These are phyloP conservation scores for Ogataea paraovalis DNA, from an alignment of 805 yeast genomes.

Conservation along the genomic window DNA sequence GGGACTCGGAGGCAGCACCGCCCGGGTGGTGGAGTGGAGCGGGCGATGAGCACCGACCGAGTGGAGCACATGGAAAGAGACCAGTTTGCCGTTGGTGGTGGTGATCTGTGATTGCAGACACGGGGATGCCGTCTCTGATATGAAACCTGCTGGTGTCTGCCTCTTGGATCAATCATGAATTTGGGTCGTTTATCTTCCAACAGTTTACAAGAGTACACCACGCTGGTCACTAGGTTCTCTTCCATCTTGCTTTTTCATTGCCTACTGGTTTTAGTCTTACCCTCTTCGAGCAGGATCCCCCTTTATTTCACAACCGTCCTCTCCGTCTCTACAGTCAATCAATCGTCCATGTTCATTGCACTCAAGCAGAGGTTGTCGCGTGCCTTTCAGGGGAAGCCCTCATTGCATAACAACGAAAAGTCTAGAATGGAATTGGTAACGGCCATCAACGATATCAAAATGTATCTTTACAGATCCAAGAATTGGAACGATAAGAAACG, in stretches of 20 bases:
- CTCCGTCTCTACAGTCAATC: conserved; percentile 27
- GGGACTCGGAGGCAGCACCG: no score
- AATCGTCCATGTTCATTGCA: conserved; percentile 21
- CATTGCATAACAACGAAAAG: conserved; percentile 2
- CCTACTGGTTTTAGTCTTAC: conserved; percentile 23
- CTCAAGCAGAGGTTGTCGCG: conserved; percentile 10
- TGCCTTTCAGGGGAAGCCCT: neutral
- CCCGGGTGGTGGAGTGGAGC: no score
- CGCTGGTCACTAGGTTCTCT: conserved; percentile 28
- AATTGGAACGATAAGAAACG: conserved; percentile 44
- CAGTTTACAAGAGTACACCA: conserved; percentile 9
- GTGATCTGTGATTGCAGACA: no score
- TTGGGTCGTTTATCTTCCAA: neutral
- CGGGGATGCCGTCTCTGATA: no score
- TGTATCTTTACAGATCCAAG: conserved; percentile 37
- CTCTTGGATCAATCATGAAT: no score
- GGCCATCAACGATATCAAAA: conserved; percentile 45
- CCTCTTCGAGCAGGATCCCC: conserved; percentile 18
- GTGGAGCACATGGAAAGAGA: no score
- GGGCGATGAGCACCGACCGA: no score
- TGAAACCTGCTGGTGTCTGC: no score
- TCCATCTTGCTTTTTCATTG: conserved; percentile 22
- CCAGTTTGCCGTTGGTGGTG: no score
- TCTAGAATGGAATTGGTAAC: conserved; percentile 28
- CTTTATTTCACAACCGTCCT: conserved; percentile 24